A percentile compares a stretch with the other conserved stretches of the same genome.
Evolutionary conservation across 306 rosid genomes (phyloP).

Genomic region (Dryas octopetala): DNA sequence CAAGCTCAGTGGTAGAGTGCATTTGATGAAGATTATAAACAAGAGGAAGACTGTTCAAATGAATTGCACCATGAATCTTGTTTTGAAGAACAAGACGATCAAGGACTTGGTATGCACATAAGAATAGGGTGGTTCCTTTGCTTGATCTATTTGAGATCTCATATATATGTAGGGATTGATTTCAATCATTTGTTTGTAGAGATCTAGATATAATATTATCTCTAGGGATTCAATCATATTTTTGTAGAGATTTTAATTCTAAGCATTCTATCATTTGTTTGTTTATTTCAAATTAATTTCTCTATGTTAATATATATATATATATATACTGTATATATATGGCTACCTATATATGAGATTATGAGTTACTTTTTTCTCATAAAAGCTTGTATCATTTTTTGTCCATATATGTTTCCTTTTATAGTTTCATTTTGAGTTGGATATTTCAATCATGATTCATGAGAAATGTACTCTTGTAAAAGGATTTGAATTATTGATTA

Average conservation of each 20-base stretch:
- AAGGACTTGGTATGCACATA: conserved; percentile 39
- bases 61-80: conserved; percentile 50
- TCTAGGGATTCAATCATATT: neutral
- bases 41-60: conserved; percentile 32
- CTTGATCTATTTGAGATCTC: neutral
- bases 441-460: too few relatives aligned
- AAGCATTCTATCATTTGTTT: neutral
- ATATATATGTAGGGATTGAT: neutral
- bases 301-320: neutral
- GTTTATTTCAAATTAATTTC: neutral
- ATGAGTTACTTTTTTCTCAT: too few relatives aligned
- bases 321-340: too few relatives aligned
- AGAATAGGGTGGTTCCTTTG: neutral
- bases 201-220: neutral
- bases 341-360: too few relatives aligned
- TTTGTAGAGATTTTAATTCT: neutral
- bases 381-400: too few relatives aligned
- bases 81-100: conserved; percentile 37
- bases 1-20: conserved; percentile 44
- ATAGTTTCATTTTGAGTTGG: too few relatives aligned
- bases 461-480: too few relatives aligned
- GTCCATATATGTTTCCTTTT: too few relatives aligned
- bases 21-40: conserved; percentile 38
- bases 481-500: too few relatives aligned
- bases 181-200: neutral